Evolutionary conservation across 768 basidiomycete genomes (phyloP), one percentile per base, ranked within the genome.

Genomic region (Flagelloscypha sp.): DNA sequence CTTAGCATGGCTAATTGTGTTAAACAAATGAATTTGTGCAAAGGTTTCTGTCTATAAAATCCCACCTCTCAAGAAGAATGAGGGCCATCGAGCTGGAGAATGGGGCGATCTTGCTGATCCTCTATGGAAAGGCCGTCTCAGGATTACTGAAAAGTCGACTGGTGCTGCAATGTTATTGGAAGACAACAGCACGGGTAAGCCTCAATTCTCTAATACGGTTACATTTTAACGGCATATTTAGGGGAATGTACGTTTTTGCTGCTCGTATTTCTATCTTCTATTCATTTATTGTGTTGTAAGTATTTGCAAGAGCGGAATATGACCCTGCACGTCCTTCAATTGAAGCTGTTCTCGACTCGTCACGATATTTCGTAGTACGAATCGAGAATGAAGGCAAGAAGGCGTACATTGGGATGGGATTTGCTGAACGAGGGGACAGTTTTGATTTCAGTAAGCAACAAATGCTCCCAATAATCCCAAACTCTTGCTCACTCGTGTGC

Each of bases 281-380:
- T 40, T 42, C 35, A 45, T 57, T 38, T 59, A 41, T 31, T 28
- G 30, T 24, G 3, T 16, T 41, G 20, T 24, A 56, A 85, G 87
- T 86, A 37, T 97, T 97, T 63, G 93, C 93, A 27, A 79, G 74
- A 45, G 78, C 89, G 11, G 74, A 74, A 28, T 97, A 95, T 51
- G 81, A 86, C 49, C 68, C 79, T 11, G 60, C 72, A 28, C 78
- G 76, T 39, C 86, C 88, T 4, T 79, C 74, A 19, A 86, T 97
- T n/a, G 92, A 97, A 46, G 84, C 87, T n/a, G 90, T 93, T 11
- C 68, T 95, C 18, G 92, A 97, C 55, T 93, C 89, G 1, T 93
- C 90, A 8, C 77, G 92, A 31, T 97, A 97, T 55, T 97, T 97
- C 52, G 92, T 94, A 11, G 66, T 95, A 27, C 72, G 88, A 36